Evolutionary conservation across 2,329 filamentous ascomycete genomes (phyloP), one percentile per base, ranked within the genome.

Genomic region (Rhynchosporium agropyri): DNA sequence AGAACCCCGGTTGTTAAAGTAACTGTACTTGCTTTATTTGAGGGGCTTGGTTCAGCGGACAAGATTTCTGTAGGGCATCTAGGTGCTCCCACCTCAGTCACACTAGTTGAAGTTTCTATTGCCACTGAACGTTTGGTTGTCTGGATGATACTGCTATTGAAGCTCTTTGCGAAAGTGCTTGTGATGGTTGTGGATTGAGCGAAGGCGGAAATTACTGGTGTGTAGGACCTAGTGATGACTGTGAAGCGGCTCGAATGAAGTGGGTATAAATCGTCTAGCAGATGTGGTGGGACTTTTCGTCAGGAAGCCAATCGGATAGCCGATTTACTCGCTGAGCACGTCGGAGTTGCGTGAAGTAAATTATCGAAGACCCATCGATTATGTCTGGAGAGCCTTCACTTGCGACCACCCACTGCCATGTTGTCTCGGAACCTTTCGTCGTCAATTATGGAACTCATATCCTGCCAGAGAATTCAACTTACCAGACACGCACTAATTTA

Each of bases 401-500:
- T 28, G 65, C 28, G 28, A 56, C 43, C 28, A 53, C 62, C 65
- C 65, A 68, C 43, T 57, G 55, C 67, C 67, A 68, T 4, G 64
- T 66, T 40, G 64, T 66, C 46, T 65, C 62, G 31, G 63, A 66
- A 29, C 61, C 62, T 68, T 56, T 10, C 28, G n/a, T 4, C n/a
- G 5, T 55, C n/a, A n/a, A 56, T 28, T 62, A 43, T 48, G 20
- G 20, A 28, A 26, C 3, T 43, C 38, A 33, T 4, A 36, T 28
- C 15, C 7, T 61, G 10, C 2, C 10, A 29, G 26, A n/a, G 31
- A 49, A 8, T 2, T 7, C 40, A 13, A 50, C 61, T 42, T 54
- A 68, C 67, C 65, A 36, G 57, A 60, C 0, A 68, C 61, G 48
- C 67, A 68, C 13, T n/a, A n/a, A n/a, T n/a, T 63, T 65, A 51